A percentile compares a stretch with the other conserved stretches of the same genome.
These are phyloP conservation scores for Colletotrichum lupini DNA, from an alignment of 2,329 filamentous ascomycete genomes.

Conservation along the genomic window DNA sequence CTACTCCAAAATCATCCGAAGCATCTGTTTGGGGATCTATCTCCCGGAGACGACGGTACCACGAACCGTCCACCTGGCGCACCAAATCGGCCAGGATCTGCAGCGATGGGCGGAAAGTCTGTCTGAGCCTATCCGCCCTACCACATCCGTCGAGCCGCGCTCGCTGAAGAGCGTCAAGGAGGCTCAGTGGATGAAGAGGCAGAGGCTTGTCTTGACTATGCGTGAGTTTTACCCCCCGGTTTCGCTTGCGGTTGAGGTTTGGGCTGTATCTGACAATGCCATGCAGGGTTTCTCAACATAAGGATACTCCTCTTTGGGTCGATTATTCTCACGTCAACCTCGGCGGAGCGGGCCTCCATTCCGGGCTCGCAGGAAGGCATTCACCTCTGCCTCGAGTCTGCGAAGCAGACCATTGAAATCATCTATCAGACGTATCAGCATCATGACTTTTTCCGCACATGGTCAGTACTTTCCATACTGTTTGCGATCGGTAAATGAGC, in stretches of 20 bases:
- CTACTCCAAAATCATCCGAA: slow-evolving; percentile 41
- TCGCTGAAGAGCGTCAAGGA: slow-evolving; percentile 35
- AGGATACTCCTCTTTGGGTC: slow-evolving; percentile 43
- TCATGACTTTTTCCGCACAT: slow-evolving; percentile 44
- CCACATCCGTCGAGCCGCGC: slow-evolving; percentile 20
- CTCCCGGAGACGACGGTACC: slow-evolving; percentile 37
- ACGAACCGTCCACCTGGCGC: slow-evolving; percentile 38
- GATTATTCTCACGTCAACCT: slow-evolving; percentile 38
- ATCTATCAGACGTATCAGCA: slow-evolving; percentile 43
- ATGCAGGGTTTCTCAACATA: slow-evolving; percentile 41
- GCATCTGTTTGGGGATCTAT: slow-evolving; percentile 41
- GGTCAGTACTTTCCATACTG: slow-evolving; percentile 28
- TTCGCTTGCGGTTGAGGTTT: not conserved
- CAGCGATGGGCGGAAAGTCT: slow-evolving; percentile 39
- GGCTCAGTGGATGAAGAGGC: slow-evolving; percentile 42
- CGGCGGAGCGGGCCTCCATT: slow-evolving; percentile 35
- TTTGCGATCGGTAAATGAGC: rapidly evolving
- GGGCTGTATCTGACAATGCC: not conserved
- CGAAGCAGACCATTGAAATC: slow-evolving; percentile 43
- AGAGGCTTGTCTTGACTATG: slow-evolving; percentile 41
- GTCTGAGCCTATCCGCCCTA: slow-evolving; percentile 39
- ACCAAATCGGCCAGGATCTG: slow-evolving; percentile 39
- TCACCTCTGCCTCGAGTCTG: slow-evolving; percentile 41
- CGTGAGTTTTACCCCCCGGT: slow-evolving; percentile 20
- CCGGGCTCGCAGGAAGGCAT: slow-evolving; percentile 37